Conservation (phyloP, 139 green algal species). For the Volvox africanus region DNA sequence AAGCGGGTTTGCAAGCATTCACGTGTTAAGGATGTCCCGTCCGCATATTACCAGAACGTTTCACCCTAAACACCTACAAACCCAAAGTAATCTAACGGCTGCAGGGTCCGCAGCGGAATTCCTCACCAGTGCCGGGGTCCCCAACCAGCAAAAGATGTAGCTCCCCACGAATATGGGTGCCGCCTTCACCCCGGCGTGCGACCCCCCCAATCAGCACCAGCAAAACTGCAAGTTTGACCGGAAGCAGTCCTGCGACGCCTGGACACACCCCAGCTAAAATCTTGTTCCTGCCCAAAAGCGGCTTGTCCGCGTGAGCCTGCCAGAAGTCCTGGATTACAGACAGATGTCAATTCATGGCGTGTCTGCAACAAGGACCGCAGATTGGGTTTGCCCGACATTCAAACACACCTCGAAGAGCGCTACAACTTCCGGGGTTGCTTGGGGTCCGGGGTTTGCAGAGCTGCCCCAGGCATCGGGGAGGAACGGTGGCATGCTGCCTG, state of each 20-base stretch:
- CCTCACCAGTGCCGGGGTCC: conserved; percentile 86
- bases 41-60: too few species aligned
- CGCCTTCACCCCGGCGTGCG: conserved; percentile 38
- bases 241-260: conserved; percentile 70
- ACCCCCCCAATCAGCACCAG: conserved; percentile 88
- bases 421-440: conserved; percentile 7
- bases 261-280: conserved; percentile 86
- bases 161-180: conserved; percentile 68
- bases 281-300: conserved; percentile 75
- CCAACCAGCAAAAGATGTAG: conserved; percentile 93
- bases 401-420: conserved; percentile 40
- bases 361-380: not conserved
- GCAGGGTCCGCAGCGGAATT: not conserved
- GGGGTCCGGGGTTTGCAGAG: not conserved
- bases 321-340: conserved; percentile 44
- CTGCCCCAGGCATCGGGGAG: not conserved
- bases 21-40: too few species aligned
- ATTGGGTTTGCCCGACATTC: not conserved
- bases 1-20: too few species aligned
- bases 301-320: conserved; percentile 61
- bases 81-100: too few species aligned
- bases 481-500: not conserved
- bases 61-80: too few species aligned
- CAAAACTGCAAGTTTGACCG: conserved; percentile 83
- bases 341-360: too few species aligned